Conservation (phyloP, 1,284 basidiomycete species). For the Chiua sp. region DNA sequence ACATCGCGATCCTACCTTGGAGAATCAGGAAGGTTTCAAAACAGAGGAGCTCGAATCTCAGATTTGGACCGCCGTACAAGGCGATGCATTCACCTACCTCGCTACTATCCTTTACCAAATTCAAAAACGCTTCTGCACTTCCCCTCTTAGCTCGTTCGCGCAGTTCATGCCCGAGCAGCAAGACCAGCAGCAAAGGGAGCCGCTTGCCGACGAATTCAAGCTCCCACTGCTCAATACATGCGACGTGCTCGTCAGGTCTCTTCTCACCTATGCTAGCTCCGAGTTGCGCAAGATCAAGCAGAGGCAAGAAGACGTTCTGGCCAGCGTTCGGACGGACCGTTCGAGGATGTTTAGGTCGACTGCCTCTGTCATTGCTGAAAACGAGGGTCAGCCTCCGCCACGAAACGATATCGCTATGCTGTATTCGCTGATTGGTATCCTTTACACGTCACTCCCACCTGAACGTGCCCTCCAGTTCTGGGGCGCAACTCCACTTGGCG, state of each 20-base stretch:
- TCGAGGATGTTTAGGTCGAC: constrained; percentile 56
- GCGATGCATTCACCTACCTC: constrained; percentile 84
- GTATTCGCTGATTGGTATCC: constrained; percentile 81
- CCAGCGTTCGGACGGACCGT: constrained; percentile 64
- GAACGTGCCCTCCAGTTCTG: constrained; percentile 87
- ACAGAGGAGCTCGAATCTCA: constrained; percentile 83
- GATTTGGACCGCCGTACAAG: constrained; percentile 82
- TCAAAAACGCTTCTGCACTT: constrained; percentile 48
- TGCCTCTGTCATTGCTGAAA: constrained; percentile 45
- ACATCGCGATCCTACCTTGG: constrained; percentile 69
- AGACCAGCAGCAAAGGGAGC: constrained; percentile 62
- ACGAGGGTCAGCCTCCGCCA: constrained; percentile 45
- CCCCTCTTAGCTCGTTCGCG: constrained; percentile 53
- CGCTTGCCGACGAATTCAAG: constrained; percentile 69
- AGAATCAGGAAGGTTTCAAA: constrained; percentile 69
- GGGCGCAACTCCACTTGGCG: constrained; percentile 64
- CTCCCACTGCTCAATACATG: constrained; percentile 67
- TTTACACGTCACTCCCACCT: constrained; percentile 76
- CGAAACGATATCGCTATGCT: constrained; percentile 87
- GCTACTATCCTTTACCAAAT: constrained; percentile 59
- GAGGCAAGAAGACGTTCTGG: constrained; percentile 85
- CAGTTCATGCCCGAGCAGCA: constrained; percentile 52
- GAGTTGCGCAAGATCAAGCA: constrained; percentile 93
- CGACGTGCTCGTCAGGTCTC: constrained; percentile 73
- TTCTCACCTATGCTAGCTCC: constrained; percentile 82